These are phyloP conservation scores for Gentiana macrophylla DNA, from an alignment of 257 asterid genomes.

Conservation along the genomic window DNA sequence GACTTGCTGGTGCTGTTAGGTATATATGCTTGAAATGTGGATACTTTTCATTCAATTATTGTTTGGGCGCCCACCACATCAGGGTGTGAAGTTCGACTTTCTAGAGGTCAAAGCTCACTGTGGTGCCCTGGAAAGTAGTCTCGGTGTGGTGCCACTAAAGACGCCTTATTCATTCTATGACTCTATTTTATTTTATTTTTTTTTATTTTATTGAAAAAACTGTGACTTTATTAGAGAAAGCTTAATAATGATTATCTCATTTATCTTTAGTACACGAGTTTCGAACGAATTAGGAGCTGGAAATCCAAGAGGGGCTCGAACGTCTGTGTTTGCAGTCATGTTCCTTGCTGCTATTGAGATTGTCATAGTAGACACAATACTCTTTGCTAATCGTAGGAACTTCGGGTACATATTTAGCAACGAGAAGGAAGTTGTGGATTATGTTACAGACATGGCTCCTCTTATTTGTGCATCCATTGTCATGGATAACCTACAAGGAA, in stretches of 20 bases:
- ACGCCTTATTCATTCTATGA: too few species aligned
- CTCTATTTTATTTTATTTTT: too few species aligned
- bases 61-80: too few species aligned
- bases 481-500: conserved; percentile 44
- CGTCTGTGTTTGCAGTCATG: conserved; percentile 25
- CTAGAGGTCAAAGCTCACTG: too few species aligned
- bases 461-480: conserved; percentile 32
- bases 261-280: conserved; percentile 37
- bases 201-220: too few species aligned
- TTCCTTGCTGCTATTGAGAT: conserved; percentile 28
- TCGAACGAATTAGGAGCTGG: conserved; percentile 67
- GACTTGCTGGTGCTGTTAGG: conserved; percentile 59
- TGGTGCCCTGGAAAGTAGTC: too few species aligned
- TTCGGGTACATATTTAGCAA: conserved; percentile 36
- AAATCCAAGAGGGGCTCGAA: conserved; percentile 32
- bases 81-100: too few species aligned
- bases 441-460: conserved; percentile 41
- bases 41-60: too few species aligned
- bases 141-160: too few species aligned
- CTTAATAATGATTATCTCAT: not conserved
- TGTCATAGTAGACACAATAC: conserved; percentile 7
- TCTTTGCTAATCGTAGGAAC: conserved; percentile 22
- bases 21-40: conserved; percentile 4
- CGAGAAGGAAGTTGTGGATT: conserved; percentile 35
- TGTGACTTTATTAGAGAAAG: not conserved